phyloP scores from a whole-genome alignment of 73 alveolate species.

The Loxodes magnus region DNA sequence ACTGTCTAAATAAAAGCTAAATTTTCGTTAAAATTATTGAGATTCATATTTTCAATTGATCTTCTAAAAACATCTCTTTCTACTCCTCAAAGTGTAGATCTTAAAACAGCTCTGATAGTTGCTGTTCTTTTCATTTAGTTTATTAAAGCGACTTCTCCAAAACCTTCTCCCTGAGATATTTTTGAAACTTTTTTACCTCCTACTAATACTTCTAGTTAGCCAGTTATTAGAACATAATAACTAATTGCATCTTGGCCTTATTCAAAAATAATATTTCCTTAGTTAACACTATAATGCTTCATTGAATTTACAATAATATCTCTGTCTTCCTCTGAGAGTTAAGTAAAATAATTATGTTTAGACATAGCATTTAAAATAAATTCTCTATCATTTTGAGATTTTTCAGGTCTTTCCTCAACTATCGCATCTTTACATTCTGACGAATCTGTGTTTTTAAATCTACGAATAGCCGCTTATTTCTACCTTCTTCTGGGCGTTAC shows the following conservation, averaged over 20 bases:
- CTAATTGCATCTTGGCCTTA: not conserved
- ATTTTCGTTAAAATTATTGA: slow-evolving; percentile 15
- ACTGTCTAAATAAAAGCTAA: slow-evolving; percentile 15
- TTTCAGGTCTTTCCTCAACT: too few species aligned
- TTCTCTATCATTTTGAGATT: too few species aligned
- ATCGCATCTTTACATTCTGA: too few species aligned
- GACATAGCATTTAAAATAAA: too few species aligned
- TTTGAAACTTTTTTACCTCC: not conserved
- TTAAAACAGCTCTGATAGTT: slow-evolving; percentile 52
- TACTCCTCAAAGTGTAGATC: slow-evolving; percentile 65
- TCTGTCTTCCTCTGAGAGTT: not conserved
- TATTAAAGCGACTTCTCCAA: slow-evolving; percentile 90
- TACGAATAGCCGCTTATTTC: too few species aligned
- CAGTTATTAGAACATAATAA: slow-evolving; percentile 3
- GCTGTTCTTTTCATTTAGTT: slow-evolving; percentile 85
- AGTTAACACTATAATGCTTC: not conserved
- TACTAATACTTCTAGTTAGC: slow-evolving; percentile 1
- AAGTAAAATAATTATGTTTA: too few species aligned
- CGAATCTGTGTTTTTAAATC: too few species aligned
- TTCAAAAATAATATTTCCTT: not conserved
- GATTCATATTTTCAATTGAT: slow-evolving; percentile 20
- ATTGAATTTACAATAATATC: not conserved
- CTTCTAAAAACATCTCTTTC: slow-evolving; percentile 81
- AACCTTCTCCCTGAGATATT: slow-evolving; percentile 55
- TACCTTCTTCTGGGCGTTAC: too few species aligned